Percentiles rank a stretch among this genome's conserved stretches.
phyloP scores from a whole-genome alignment of 371 early-diverging fungal genomes.

The Lichtheimia ramosa region DNA sequence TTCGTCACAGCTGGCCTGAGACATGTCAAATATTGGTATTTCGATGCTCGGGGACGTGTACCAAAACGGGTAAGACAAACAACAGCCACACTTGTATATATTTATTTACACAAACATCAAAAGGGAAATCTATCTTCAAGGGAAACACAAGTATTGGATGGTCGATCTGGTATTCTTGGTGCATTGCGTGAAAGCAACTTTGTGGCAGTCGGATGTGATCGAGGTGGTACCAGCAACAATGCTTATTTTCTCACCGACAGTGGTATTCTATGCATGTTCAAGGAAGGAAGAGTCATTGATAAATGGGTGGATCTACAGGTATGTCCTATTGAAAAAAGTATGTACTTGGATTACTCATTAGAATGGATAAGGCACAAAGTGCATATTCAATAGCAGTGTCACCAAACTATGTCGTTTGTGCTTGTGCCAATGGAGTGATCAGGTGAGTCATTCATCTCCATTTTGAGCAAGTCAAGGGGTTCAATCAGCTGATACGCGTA shows the following conservation, averaged over 20 bases:
- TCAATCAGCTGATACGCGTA: neutral
- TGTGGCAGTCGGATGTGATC: conserved; percentile 66
- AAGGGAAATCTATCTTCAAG: conserved; percentile 34
- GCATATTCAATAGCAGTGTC: conserved; percentile 69
- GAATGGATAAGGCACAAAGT: conserved; percentile 44
- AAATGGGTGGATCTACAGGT: conserved; percentile 84
- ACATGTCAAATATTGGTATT: conserved; percentile 84
- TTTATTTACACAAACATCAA: neutral
- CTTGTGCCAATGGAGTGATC: conserved; percentile 72
- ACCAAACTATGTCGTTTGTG: conserved; percentile 67
- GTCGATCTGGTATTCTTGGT: conserved; percentile 67
- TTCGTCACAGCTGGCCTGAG: conserved; percentile 82
- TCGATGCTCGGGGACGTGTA: conserved; percentile 51
- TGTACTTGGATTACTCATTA: neutral
- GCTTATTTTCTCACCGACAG: conserved; percentile 71
- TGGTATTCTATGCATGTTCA: conserved; percentile 71
- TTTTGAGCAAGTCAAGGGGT: neutral
- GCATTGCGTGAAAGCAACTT: conserved; percentile 72
- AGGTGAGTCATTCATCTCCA: conserved; percentile 35
- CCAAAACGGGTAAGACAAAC: conserved; percentile 35
- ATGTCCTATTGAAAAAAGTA: neutral
- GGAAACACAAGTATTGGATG: conserved; percentile 70
- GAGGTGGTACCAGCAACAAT: conserved; percentile 34
- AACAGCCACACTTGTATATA: too few species aligned
- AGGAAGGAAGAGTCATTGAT: conserved; percentile 64